phyloP scores from a whole-genome alignment of 805 yeast species.

The Scheffersomyces amazonensis region DNA sequence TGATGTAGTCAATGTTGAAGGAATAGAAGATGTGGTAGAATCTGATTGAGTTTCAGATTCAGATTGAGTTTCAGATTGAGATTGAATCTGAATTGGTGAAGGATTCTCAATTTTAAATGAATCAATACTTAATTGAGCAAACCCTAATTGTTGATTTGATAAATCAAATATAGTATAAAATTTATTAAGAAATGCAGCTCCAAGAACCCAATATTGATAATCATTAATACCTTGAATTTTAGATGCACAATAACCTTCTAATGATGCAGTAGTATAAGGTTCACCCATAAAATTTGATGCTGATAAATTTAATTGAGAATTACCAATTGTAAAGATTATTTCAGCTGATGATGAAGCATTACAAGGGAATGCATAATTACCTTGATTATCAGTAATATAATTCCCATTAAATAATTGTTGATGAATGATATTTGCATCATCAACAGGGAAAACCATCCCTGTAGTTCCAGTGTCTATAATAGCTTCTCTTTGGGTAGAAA shows the following conservation, averaged over 20 bases:
- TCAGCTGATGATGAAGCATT: conserved; percentile 33
- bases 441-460: conserved; percentile 50
- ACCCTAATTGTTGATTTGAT: conserved; percentile 47
- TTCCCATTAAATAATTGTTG: conserved; percentile 39
- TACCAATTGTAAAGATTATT: conserved; percentile 42
- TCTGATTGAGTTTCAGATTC: background rate
- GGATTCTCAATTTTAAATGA: background rate
- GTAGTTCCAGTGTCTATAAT: conserved; percentile 70
- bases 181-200: conserved; percentile 56
- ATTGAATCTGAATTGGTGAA: too few species aligned
- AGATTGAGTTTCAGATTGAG: background rate
- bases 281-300: conserved; percentile 49
- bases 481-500: conserved; percentile 34
- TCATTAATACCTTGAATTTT: conserved; percentile 57
- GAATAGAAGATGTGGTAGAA: background rate
- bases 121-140: conserved; percentile 25
- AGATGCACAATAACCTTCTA: conserved; percentile 57
- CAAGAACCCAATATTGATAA: conserved; percentile 52
- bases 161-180: conserved; percentile 59
- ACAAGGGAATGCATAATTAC: conserved; percentile 61
- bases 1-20: background rate
- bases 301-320: conserved; percentile 38
- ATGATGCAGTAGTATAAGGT: conserved; percentile 32
- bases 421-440: conserved; percentile 54
- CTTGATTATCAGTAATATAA: conserved; percentile 52